Evolutionary conservation across 768 basidiomycete species (phyloP).

Genomic region (Holtermanniella nyarrowii): DNA sequence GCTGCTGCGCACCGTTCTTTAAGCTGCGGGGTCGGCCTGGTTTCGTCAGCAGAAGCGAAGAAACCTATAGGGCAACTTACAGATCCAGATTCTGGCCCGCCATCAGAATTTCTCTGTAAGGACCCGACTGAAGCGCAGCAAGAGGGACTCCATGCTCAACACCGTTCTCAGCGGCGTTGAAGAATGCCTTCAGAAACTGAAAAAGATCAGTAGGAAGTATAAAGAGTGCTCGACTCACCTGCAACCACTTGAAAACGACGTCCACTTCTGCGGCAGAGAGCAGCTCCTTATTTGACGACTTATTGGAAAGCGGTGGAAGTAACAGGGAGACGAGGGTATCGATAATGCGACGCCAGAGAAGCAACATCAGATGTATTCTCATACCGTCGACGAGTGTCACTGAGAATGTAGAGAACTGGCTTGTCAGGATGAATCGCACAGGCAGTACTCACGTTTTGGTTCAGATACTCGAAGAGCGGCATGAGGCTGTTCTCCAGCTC

Average conservation of each 20-base stretch:
- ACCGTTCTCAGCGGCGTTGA: constrained; percentile 35
- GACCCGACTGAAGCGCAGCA: constrained; percentile 20
- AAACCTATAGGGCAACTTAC: neutral
- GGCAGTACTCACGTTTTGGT: constrained; percentile 28
- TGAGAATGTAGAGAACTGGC: constrained; percentile 37
- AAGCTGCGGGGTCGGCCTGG: constrained; percentile 21
- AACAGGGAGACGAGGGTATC: constrained; percentile 34
- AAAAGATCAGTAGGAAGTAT: constrained; percentile 38
- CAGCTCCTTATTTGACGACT: constrained; percentile 12
- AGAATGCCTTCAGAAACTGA: constrained; percentile 36
- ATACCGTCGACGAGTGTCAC: constrained; percentile 24
- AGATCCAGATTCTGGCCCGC: constrained; percentile 39
- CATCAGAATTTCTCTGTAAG: constrained; percentile 36
- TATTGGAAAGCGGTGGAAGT: constrained; percentile 37
- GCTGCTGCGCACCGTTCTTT: constrained; percentile 31
- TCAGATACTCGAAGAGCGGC: constrained; percentile 36
- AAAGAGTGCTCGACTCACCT: constrained; percentile 7
- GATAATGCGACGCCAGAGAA: constrained; percentile 32
- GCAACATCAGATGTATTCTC: constrained; percentile 23
- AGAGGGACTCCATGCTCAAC: constrained; percentile 37
- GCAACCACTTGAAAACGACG: constrained; percentile 40
- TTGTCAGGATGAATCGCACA: neutral
- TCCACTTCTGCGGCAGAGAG: constrained; percentile 25
- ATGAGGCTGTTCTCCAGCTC: constrained; percentile 32
- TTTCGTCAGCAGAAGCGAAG: neutral